phyloP scores from a whole-genome alignment of 2,329 filamentous ascomycete genomes.

The Colletotrichum acutatum region DNA sequence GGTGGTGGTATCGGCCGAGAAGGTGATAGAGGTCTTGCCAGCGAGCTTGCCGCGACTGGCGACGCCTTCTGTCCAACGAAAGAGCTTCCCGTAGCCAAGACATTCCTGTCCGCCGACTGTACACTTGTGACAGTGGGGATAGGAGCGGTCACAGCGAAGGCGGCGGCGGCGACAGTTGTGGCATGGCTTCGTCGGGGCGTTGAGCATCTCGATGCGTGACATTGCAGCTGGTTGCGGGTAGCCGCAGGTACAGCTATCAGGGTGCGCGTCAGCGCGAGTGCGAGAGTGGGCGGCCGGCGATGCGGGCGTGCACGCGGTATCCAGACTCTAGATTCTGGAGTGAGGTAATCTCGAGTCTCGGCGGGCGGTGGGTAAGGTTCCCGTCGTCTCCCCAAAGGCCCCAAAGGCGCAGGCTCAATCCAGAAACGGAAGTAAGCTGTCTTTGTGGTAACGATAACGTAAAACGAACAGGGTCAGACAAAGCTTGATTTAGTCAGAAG shows the following conservation, averaged over 20 bases:
- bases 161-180: slow-evolving; percentile 66
- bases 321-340: background rate
- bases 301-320: background rate
- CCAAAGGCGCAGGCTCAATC: background rate
- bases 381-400: background rate
- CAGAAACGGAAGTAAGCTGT: background rate
- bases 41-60: slow-evolving; percentile 55
- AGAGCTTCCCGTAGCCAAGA: slow-evolving; percentile 63
- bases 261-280: background rate
- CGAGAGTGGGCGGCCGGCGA: slow-evolving; percentile 11
- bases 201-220: slow-evolving; percentile 28
- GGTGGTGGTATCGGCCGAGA: slow-evolving; percentile 9
- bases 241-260: background rate
- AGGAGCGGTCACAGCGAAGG: slow-evolving; percentile 63
- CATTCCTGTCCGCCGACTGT: slow-evolving; percentile 59
- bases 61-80: slow-evolving; percentile 62
- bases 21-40: slow-evolving; percentile 50
- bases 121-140: slow-evolving; percentile 64
- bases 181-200: slow-evolving; percentile 45
- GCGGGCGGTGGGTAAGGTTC: background rate
- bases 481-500: background rate
- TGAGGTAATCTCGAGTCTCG: background rate
- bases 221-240: slow-evolving; percentile 11
- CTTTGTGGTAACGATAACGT: slow-evolving; percentile 21
- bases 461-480: slow-evolving; percentile 7